A percentile compares a stretch with the other conserved stretches of the same genome.
Evolutionary conservation across 2,329 filamentous ascomycete species (phyloP).

Genomic region (Coniochaeta pulveracea): DNA sequence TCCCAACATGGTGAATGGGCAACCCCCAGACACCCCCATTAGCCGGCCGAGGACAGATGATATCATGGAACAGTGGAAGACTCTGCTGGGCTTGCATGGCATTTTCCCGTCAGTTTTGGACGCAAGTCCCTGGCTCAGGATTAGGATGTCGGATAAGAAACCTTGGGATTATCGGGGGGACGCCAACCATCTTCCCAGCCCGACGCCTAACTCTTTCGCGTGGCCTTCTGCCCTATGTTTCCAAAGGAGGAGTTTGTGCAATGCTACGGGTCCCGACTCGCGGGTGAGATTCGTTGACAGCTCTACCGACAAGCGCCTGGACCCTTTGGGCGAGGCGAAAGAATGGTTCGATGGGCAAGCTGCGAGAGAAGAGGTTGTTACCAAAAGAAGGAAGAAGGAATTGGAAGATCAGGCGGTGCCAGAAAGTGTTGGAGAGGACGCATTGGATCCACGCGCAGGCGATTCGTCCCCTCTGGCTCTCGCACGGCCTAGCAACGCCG

Average conservation of each 20-base stretch:
- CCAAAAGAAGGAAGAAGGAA: constrained; percentile 35
- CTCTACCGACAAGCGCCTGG: constrained; percentile 31
- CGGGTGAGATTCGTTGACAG: no score
- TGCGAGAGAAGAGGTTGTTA: constrained; percentile 35
- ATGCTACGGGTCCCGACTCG: no score
- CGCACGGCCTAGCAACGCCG: constrained; percentile 34
- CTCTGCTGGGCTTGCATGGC: constrained; percentile 36
- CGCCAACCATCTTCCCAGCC: constrained; percentile 20
- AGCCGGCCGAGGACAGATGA: constrained; percentile 28
- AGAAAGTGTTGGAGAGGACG: constrained; percentile 29
- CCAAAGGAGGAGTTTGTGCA: constrained; percentile 19
- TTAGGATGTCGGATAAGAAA: constrained; percentile 35
- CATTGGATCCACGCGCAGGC: constrained; percentile 28
- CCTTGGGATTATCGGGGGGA: constrained; percentile 27
- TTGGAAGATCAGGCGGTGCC: constrained; percentile 28
- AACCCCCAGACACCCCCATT: constrained; percentile 42
- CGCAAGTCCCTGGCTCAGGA: constrained; percentile 36
- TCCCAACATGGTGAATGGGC: constrained; percentile 26
- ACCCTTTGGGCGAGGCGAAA: constrained; percentile 35
- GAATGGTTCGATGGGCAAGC: constrained; percentile 32
- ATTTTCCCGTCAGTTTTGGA: constrained; percentile 30
- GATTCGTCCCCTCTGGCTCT: constrained; percentile 40
- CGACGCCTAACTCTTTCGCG: constrained; percentile 30
- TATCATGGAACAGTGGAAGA: constrained; percentile 34
- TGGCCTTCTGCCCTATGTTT: constrained; percentile 36